These are phyloP conservation scores for Fusarium keratoplasticum DNA, from an alignment of 2,329 filamentous ascomycete genomes.

Conservation along the genomic window DNA sequence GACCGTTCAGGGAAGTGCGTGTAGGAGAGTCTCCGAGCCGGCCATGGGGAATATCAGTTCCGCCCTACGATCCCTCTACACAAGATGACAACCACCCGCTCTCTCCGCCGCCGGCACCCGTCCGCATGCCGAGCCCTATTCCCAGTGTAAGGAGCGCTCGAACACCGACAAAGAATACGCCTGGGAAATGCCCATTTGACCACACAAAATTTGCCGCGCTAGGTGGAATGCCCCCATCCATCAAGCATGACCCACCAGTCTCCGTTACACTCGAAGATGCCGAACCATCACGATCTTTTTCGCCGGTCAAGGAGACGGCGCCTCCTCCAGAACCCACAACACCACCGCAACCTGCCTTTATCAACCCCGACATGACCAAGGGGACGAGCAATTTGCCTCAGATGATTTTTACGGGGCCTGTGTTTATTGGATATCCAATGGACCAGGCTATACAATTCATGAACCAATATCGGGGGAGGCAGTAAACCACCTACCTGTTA, in stretches of 20 bases:
- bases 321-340: constrained; percentile 30
- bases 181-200: constrained; percentile 70
- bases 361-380: constrained; percentile 58
- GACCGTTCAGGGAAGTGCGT: constrained; percentile 87
- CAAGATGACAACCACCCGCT: constrained; percentile 56
- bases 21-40: constrained; percentile 93
- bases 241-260: constrained; percentile 19
- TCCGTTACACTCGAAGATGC: constrained; percentile 22
- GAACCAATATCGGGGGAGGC: constrained; percentile 63
- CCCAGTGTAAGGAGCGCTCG: constrained; percentile 38
- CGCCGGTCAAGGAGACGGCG: constrained; percentile 36
- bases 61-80: constrained; percentile 62
- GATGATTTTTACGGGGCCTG: constrained; percentile 91
- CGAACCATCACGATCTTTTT: constrained; percentile 24
- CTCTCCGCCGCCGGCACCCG: constrained; percentile 69
- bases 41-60: constrained; percentile 92
- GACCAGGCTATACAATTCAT: constrained; percentile 84
- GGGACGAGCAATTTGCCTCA: constrained; percentile 60
- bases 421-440: constrained; percentile 91
- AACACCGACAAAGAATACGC: constrained; percentile 43
- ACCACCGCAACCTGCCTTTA: constrained; percentile 61
- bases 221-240: constrained; percentile 40
- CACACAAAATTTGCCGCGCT: constrained; percentile 58
- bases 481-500: constrained; percentile 27
- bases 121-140: constrained; percentile 59